Conservation (phyloP, 1,139 yeast genomes). For the Saccharomycopsis hybrid region DNA sequence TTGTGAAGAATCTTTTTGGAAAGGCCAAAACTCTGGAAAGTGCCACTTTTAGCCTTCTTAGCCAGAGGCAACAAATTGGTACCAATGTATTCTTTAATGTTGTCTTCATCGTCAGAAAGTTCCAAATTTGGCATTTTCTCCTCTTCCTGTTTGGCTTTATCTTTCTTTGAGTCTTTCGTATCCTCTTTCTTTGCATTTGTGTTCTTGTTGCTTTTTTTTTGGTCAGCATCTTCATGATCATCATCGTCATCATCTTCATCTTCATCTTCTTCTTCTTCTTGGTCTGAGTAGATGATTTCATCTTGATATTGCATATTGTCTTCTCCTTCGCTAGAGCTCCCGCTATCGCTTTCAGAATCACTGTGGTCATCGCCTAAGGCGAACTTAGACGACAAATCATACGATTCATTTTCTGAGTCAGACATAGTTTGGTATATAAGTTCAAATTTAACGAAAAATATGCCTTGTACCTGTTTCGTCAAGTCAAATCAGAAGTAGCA, state of each 20-base stretch:
- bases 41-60: constrained; percentile 69
- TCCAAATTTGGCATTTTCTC: constrained; percentile 57
- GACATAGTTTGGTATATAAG: too few species aligned
- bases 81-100: constrained; percentile 36
- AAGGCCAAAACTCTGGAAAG: constrained; percentile 87
- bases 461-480: too few species aligned
- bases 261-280: constrained; percentile 33
- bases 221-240: too few species aligned
- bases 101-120: constrained; percentile 57
- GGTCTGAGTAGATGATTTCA: constrained; percentile 30
- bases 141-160: constrained; percentile 22
- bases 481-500: too few species aligned
- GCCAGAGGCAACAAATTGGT: constrained; percentile 40
- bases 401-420: constrained; percentile 19
- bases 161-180: constrained; percentile 26
- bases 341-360: constrained; percentile 7
- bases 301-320: constrained; percentile 14
- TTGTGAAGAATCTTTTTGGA: constrained; percentile 65
- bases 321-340: constrained; percentile 3
- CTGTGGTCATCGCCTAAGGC: constrained; percentile 10
- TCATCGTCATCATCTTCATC: too few species aligned
- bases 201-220: too few species aligned
- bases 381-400: constrained; percentile 18
- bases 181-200: constrained; percentile 28
- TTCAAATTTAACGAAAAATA: too few species aligned